Conservation (phyloP, 78 protist species). For the Cavenderia fasciculata region DNA sequence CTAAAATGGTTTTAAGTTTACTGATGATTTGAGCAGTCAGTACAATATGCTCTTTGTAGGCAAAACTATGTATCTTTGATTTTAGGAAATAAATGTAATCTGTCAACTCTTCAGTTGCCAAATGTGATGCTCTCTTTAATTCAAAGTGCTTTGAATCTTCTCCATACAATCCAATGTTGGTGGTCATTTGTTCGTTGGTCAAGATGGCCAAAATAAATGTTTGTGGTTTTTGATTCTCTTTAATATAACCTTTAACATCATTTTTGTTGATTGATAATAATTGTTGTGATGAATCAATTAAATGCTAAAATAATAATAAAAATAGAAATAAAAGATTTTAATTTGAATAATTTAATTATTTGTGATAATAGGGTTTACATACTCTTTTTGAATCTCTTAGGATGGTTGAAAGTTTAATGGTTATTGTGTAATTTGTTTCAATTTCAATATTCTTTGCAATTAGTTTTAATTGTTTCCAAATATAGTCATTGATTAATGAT, state of each 20-base stretch:
- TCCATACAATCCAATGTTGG: neutral
- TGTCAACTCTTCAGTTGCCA: constrained; percentile 32
- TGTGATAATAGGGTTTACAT: neutral
- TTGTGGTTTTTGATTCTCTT: constrained; percentile 19
- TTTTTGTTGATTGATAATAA: neutral
- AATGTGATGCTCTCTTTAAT: constrained; percentile 53
- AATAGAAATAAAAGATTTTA: too few species aligned
- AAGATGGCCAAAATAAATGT: neutral
- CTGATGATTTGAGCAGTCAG: constrained; percentile 35
- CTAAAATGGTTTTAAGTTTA: constrained; percentile 32
- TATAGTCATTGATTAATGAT: constrained; percentile 29
- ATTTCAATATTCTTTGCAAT: constrained; percentile 21
- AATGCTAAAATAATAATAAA: neutral
- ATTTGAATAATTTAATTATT: too few species aligned
- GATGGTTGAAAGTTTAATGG: constrained; percentile 42
- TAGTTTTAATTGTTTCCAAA: neutral
- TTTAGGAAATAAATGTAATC: constrained; percentile 46
- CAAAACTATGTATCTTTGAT: constrained; percentile 23
- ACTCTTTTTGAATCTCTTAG: constrained; percentile 52
- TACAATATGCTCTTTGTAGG: constrained; percentile 38
- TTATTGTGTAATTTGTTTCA: constrained; percentile 23
- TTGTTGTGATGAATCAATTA: constrained; percentile 32
- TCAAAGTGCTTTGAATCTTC: constrained; percentile 38
- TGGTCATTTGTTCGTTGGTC: neutral
- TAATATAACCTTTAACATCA: constrained; percentile 9